A percentile compares a stretch with the other conserved stretches of the same genome.
Conservation (phyloP, 164 flowering plant species). For the Dillenia turbinata region DNA sequence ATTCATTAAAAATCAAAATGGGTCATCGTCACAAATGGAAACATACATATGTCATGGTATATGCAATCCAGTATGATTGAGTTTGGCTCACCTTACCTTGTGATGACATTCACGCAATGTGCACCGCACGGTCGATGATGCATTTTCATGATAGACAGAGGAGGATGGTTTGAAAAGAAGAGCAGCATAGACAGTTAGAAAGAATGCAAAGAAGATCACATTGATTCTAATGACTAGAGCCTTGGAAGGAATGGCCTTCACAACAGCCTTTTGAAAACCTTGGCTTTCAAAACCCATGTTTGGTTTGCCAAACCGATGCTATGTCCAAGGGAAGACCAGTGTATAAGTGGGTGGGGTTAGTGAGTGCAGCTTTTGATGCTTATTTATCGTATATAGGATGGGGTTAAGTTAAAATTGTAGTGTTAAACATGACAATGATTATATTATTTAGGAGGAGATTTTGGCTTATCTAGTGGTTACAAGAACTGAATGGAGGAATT, state of each 20-base stretch:
- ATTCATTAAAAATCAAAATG: slow-evolving; percentile 3
- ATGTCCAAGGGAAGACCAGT: slow-evolving; percentile 1
- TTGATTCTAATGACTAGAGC: slow-evolving; percentile 64
- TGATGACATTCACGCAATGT: slow-evolving; percentile 66
- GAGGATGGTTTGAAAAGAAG: slow-evolving; percentile 62
- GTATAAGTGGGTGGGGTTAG: neutral
- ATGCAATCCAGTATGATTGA: neutral
- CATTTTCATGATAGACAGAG: slow-evolving; percentile 30
- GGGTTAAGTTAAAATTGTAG: no score
- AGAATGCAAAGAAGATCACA: slow-evolving; percentile 56
- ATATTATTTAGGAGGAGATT: neutral
- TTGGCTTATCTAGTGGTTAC: slow-evolving; percentile 22
- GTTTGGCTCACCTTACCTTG: slow-evolving; percentile 84
- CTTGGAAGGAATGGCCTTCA: slow-evolving; percentile 54
- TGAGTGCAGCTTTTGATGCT: no score
- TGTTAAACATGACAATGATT: neutral
- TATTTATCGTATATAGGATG: no score
- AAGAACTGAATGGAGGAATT: slow-evolving; percentile 1
- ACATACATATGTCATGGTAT: neutral
- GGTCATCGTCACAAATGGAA: neutral
- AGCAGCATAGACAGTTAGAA: slow-evolving; percentile 47
- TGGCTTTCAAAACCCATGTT: slow-evolving; percentile 11
- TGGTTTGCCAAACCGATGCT: neutral
- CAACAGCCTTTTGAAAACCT: slow-evolving; percentile 19
- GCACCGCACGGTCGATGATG: slow-evolving; percentile 50